Base-by-base conservation (phyloP, 2,329 filamentous ascomycete genomes). In the Blumeria graminis region DNA sequence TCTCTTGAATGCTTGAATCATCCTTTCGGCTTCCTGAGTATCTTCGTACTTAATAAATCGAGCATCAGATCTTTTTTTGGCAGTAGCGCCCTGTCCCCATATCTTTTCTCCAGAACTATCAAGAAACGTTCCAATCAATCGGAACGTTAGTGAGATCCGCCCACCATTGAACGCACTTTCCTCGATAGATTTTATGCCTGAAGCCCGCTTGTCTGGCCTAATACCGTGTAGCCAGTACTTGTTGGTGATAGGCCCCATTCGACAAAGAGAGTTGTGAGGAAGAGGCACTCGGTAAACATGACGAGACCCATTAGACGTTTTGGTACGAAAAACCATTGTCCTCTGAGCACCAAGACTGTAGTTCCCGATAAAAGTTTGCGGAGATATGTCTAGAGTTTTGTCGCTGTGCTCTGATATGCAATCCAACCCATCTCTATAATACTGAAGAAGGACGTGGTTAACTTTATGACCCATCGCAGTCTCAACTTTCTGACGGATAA, bases 381-480 rank as follows among this genome's bases (percentile, higher is more conserved):
- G 78, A 11, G 80, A 81, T 57, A 98, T 92, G 66, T 98, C 92
- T 28, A 98, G 73, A 0, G 90, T 94, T 70, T 98, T 98, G 67
- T 98, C 92, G 41, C 87, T 93, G 65, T 98, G 92, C 66, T 98
- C 92, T 0, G 86, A 92, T 60, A 98, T 98, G 66, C 87, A 87
- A 69, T 98, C 92, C 52, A 78, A 80, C 2, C 90, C 86, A 62
- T 77, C 76, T n/a, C 92, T 85, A 65, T 98, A 98, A 57, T 88
- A 77, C 65, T 98, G 92, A 50, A 98, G 93, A 52, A 98, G 71
- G 0, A 82, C 89, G 66, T 98, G 92, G 64, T 98, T 98, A 45
- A 98, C 70, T 0, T 77, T 71, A 64, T 96, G 92, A 0, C 85
- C 83, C 1, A 94, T 74, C 14, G 78, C 71, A 57, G 76, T 73